A percentile compares a stretch with the other conserved stretches of the same genome.
Conservation (phyloP, 1,139 yeast species). For the Diutina mesorugosa region DNA sequence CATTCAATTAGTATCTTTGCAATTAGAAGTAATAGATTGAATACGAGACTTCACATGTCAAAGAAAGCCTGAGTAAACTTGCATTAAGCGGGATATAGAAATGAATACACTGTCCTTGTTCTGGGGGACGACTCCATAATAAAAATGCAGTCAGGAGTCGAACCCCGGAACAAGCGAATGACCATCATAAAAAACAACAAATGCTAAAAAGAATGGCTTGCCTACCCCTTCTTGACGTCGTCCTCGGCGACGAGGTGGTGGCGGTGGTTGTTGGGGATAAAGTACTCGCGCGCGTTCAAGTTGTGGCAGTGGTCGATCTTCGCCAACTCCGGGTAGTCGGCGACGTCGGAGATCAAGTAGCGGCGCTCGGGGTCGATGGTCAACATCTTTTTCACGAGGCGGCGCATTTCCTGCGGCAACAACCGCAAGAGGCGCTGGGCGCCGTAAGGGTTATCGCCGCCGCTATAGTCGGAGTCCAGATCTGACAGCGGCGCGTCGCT, state of each 20-base stretch:
- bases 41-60: no score
- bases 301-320: conserved; percentile 18
- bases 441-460: conserved; percentile 1
- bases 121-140: no score
- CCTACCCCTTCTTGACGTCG: conserved; percentile 21
- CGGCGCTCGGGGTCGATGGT: conserved; percentile 16
- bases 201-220: background rate
- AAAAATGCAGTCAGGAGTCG: no score
- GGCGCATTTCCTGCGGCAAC: conserved; percentile 23
- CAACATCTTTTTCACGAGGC: conserved; percentile 22
- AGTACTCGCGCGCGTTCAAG: conserved; percentile 3
- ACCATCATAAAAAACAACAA: background rate
- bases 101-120: no score
- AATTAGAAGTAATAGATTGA: no score
- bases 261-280: conserved; percentile 22
- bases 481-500: background rate
- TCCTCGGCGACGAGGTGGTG: conserved; percentile 51
- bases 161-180: background rate
- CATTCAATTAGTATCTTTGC: no score
- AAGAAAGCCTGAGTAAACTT: no score
- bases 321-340: conserved; percentile 15
- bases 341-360: conserved; percentile 17
- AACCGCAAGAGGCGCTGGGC: conserved; percentile 18
- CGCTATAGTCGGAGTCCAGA: background rate
- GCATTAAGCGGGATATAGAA: no score